phyloP scores from a whole-genome alignment of 306 rosid species.

The Lablab purpureus region DNA sequence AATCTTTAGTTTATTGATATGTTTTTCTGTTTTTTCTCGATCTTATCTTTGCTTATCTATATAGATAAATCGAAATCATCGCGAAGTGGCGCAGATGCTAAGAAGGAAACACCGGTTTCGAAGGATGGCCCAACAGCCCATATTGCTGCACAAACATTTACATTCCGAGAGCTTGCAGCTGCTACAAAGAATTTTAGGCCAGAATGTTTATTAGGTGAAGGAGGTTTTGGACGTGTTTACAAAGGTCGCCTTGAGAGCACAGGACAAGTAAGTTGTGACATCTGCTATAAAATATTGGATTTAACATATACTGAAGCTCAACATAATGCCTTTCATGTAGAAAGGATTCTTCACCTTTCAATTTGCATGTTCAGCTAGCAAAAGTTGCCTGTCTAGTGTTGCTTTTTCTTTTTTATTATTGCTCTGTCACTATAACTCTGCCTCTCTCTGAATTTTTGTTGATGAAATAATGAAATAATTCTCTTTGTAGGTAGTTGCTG shows the following conservation, averaged over 20 bases:
- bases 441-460: constrained; percentile 27
- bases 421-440: neutral
- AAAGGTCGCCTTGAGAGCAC: constrained; percentile 95
- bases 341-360: constrained; percentile 12
- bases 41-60: constrained; percentile 31
- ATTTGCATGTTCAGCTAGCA: constrained; percentile 26
- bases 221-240: constrained; percentile 96
- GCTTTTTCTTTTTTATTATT: constrained; percentile 16
- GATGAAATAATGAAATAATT: constrained; percentile 46
- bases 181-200: constrained; percentile 92
- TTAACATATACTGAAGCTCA: neutral
- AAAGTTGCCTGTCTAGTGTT: neutral
- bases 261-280: constrained; percentile 76
- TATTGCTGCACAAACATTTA: constrained; percentile 98
- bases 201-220: constrained; percentile 91
- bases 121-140: constrained; percentile 87
- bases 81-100: constrained; percentile 65
- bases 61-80: constrained; percentile 83
- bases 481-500: constrained; percentile 88
- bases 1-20: constrained; percentile 18
- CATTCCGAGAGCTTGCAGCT: constrained; percentile 95
- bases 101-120: constrained; percentile 78
- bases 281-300: constrained; percentile 29
- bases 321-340: constrained; percentile 25
- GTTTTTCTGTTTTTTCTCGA: neutral